Evolutionary conservation across 1,284 basidiomycete species (phyloP).

Genomic region (Ustilago esculenta): DNA sequence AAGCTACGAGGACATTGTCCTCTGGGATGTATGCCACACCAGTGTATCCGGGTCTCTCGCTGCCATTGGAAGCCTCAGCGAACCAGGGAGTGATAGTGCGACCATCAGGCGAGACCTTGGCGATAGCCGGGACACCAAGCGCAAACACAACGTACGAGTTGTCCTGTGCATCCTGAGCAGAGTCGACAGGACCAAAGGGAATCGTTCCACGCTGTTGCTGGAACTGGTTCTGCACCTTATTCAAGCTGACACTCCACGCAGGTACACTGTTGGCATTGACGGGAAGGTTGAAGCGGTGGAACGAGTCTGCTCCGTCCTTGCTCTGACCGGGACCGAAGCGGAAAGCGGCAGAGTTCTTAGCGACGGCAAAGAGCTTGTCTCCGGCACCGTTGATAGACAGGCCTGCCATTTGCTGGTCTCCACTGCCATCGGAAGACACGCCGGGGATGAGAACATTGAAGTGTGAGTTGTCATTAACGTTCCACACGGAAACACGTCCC

Average conservation of each 20-base stretch:
- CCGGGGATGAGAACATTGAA: conserved; percentile 59
- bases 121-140: conserved; percentile 61
- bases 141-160: conserved; percentile 65
- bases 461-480: conserved; percentile 33
- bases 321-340: conserved; percentile 51
- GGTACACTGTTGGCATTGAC: conserved; percentile 44
- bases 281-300: conserved; percentile 62
- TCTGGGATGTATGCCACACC: conserved; percentile 56
- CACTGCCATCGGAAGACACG: conserved; percentile 49
- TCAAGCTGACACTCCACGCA: conserved; percentile 51
- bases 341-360: conserved; percentile 60
- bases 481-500: conserved; percentile 52
- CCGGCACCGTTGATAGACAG: conserved; percentile 53
- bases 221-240: conserved; percentile 53
- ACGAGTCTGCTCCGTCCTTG: conserved; percentile 52
- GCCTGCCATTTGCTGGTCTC: conserved; percentile 64
- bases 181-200: conserved; percentile 63
- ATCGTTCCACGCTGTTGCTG: conserved; percentile 38
- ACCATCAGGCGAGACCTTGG: conserved; percentile 57
- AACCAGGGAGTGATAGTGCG: conserved; percentile 48
- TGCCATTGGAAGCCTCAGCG: conserved; percentile 52
- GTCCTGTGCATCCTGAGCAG: conserved; percentile 58
- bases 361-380: conserved; percentile 58
- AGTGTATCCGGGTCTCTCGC: conserved; percentile 61
- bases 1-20: conserved; percentile 56